A percentile compares a stretch with the other conserved stretches of the same genome.
phyloP scores from a whole-genome alignment of 2,329 filamentous ascomycete genomes.

The Aspergillus quadrilineatus region DNA sequence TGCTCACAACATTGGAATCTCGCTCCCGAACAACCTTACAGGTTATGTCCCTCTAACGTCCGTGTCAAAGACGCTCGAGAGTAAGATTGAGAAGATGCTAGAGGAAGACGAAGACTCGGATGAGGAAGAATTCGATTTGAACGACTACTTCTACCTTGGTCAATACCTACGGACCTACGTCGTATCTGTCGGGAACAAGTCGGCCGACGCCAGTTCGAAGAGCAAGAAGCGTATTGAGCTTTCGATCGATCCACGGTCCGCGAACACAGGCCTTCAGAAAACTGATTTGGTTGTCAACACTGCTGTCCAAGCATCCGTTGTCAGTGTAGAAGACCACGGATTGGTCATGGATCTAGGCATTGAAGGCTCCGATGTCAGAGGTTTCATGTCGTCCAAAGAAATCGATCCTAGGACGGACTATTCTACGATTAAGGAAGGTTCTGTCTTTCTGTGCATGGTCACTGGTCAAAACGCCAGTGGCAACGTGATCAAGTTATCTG shows the following conservation, averaged over 20 bases:
- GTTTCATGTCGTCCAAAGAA: conserved; percentile 84
- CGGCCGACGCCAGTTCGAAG: conserved; percentile 54
- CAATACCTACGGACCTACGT: conserved; percentile 88
- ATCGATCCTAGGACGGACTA: conserved; percentile 66
- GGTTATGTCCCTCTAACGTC: conserved; percentile 90
- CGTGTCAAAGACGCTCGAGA: conserved; percentile 77
- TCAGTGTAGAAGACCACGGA: conserved; percentile 94
- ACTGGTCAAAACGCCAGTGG: conserved; percentile 72
- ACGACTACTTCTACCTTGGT: conserved; percentile 73
- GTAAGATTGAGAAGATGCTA: conserved; percentile 67
- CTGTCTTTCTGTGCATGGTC: conserved; percentile 80
- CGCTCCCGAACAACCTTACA: conserved; percentile 87
- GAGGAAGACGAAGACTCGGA: conserved; percentile 59
- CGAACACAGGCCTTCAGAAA: conserved; percentile 72
- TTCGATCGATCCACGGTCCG: conserved; percentile 73
- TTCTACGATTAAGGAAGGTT: conserved; percentile 72
- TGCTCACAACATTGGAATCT: conserved; percentile 72
- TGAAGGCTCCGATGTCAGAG: conserved; percentile 64
- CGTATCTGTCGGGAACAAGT: conserved; percentile 67
- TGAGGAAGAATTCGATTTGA: conserved; percentile 66
- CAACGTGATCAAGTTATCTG: conserved; percentile 82
- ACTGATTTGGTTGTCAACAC: conserved; percentile 72
- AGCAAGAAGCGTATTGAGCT: conserved; percentile 81
- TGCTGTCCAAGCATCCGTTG: conserved; percentile 82
- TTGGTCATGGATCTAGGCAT: conserved; percentile 90